Conservation (phyloP, 2,329 filamentous ascomycete species). For the Coleophoma crateriformis region DNA sequence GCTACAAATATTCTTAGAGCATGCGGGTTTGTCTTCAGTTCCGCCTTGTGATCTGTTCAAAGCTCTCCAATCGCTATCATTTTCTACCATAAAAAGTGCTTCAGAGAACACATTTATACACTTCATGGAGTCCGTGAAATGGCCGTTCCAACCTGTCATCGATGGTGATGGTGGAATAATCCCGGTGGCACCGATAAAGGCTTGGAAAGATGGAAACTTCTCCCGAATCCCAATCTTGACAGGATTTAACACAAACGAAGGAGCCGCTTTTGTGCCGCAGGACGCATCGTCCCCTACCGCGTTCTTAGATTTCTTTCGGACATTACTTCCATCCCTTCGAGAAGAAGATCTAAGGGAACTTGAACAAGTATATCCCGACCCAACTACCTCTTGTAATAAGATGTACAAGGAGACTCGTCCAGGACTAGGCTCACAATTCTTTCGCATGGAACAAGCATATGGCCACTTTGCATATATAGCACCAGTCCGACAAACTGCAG, state of each 20-base stretch:
- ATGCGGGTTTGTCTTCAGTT: conserved; percentile 42
- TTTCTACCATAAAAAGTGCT: conserved; percentile 32
- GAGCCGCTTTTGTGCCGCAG: conserved; percentile 55
- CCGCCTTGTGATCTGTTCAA: conserved; percentile 42
- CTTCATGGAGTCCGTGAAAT: conserved; percentile 40
- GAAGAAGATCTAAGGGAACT: conserved; percentile 47
- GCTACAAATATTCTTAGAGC: conserved; percentile 46
- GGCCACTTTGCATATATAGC: conserved; percentile 60
- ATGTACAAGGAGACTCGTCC: conserved; percentile 32
- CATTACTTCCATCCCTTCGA: conserved; percentile 53
- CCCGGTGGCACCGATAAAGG: conserved; percentile 48
- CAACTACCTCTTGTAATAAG: conserved; percentile 32
- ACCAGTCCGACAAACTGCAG: conserved; percentile 55
- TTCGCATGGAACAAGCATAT: conserved; percentile 54
- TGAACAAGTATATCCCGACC: conserved; percentile 57
- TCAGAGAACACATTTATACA: conserved; percentile 37
- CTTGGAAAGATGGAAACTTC: conserved; percentile 47
- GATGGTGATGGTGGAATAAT: conserved; percentile 51
- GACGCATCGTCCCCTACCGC: conserved; percentile 39
- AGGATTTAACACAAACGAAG: conserved; percentile 68
- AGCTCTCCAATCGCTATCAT: conserved; percentile 39
- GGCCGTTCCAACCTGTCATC: conserved; percentile 67
- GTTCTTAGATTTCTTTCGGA: conserved; percentile 55
- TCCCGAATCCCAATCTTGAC: conserved; percentile 59
- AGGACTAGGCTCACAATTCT: conserved; percentile 47